Conservation (phyloP, 345 rosid species). For the Mercurialis annua region DNA sequence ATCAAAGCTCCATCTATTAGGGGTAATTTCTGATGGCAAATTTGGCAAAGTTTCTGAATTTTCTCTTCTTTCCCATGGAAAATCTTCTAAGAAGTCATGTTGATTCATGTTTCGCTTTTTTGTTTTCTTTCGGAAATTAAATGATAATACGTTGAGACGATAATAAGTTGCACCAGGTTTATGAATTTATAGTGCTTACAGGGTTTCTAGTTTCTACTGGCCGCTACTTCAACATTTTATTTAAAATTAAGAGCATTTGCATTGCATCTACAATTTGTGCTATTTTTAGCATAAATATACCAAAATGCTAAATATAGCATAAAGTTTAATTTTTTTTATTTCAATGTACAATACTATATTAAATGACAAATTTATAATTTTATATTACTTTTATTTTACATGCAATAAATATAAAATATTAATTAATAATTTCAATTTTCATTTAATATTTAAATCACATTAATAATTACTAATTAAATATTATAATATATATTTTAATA, state of each 20-base stretch:
- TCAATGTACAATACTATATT: no score
- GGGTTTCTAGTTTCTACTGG: no score
- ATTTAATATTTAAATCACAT: no score
- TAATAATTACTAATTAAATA: no score
- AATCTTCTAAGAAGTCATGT: slow-evolving; percentile 38
- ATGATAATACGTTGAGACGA: slow-evolving; percentile 31
- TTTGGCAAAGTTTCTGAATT: slow-evolving; percentile 30
- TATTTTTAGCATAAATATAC: slow-evolving; percentile 7
- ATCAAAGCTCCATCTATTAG: slow-evolving; percentile 16
- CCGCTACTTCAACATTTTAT: slow-evolving; percentile 9
- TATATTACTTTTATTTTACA: no score
- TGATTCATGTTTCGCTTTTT: slow-evolving; percentile 21
- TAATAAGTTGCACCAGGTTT: slow-evolving; percentile 26
- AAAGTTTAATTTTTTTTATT: no score
- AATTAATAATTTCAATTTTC: no score
- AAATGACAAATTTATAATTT: no score
- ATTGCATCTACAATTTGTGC: slow-evolving; percentile 8
- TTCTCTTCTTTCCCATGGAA: slow-evolving; percentile 35
- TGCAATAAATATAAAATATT: no score
- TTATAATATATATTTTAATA: no score
- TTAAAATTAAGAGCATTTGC: neutral
- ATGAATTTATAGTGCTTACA: slow-evolving; percentile 20
- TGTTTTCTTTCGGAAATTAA: neutral
- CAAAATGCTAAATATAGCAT: no score
- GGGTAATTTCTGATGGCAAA: slow-evolving; percentile 25